Evolutionary conservation across 2,329 filamentous ascomycete genomes (phyloP), one percentile per base, ranked within the genome.

Genomic region (Pyrenophora seminiperda): DNA sequence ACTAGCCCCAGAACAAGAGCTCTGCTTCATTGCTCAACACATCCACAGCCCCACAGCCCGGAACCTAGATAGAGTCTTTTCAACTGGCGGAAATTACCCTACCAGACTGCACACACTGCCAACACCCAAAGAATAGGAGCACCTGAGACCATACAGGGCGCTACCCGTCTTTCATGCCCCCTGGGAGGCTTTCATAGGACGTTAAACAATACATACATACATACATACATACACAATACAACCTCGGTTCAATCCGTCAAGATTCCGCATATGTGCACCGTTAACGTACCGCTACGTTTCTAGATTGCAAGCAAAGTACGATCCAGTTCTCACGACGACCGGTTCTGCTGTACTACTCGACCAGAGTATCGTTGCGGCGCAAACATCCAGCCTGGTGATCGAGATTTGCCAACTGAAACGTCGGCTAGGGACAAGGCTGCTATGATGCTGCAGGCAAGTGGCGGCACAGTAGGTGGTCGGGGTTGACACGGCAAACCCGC

Each of bases 211-310:
- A 41, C 39, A 41, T 41, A 41, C 39, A 41, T 41, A 41, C 39
- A 41, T 41, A 41, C 39, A 41, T 41, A 41, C 39, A 40, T 41
- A 41, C 39, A 40, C 38, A 41, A 41, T 41, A 41, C 38, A 41
- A 41, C 38, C 18, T 39, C 36, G 22, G 36, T 22, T 39, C 18
- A 41, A 41, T 41, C 32, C 32, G 9, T 34, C 32, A 34, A 33
- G n/a, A n/a, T n/a, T n/a, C n/a, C n/a, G n/a, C n/a, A n/a, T n/a
- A n/a, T n/a, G n/a, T n/a, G n/a, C n/a, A n/a, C n/a, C n/a, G n/a
- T n/a, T n/a, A n/a, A n/a, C n/a, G n/a, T n/a, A n/a, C n/a, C n/a
- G n/a, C n/a, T n/a, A n/a, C n/a, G n/a, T n/a, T n/a, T n/a, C n/a
- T n/a, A n/a, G n/a, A n/a, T n/a, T n/a, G n/a, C n/a, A n/a, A n/a